These are phyloP conservation scores for Clonostachys rosea DNA, from an alignment of 2,329 filamentous ascomycete genomes.

Conservation along the genomic window DNA sequence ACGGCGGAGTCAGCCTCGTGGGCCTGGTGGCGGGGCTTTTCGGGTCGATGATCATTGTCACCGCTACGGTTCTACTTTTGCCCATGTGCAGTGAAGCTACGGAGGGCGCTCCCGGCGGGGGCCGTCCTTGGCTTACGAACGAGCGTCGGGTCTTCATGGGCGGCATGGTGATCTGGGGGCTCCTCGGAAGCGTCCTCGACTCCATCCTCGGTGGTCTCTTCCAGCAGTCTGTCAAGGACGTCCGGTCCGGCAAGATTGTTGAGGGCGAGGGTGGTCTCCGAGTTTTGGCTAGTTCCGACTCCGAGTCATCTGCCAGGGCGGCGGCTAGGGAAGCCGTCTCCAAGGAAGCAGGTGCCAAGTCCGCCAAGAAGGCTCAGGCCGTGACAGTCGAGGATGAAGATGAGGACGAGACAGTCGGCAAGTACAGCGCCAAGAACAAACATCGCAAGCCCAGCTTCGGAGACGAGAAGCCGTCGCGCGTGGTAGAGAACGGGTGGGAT, in stretches of 20 bases:
- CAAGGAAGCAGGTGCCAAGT: slow-evolving; percentile 14
- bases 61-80: slow-evolving; percentile 59
- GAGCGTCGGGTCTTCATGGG: slow-evolving; percentile 43
- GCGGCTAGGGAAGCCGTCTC: slow-evolving; percentile 25
- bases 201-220: slow-evolving; percentile 81
- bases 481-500: slow-evolving; percentile 64
- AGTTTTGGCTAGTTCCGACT: slow-evolving; percentile 35
- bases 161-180: slow-evolving; percentile 67
- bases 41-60: slow-evolving; percentile 69
- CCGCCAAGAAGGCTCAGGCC: background rate
- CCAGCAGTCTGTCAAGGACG: slow-evolving; percentile 83
- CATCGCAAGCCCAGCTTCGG: slow-evolving; percentile 48
- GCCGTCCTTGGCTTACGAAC: slow-evolving; percentile 39
- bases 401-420: slow-evolving; percentile 22
- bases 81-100: slow-evolving; percentile 58
- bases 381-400: slow-evolving; percentile 20
- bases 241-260: slow-evolving; percentile 78
- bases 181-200: slow-evolving; percentile 78
- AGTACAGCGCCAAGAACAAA: slow-evolving; percentile 45
- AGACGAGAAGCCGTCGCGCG: slow-evolving; percentile 53
- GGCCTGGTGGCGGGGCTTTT: slow-evolving; percentile 71
- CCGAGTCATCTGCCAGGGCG: slow-evolving; percentile 18
- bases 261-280: slow-evolving; percentile 74
- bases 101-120: slow-evolving; percentile 30
- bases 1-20: slow-evolving; percentile 78